Evolutionary conservation across 2,329 filamentous ascomycete genomes (phyloP).

Genomic region (Colletotrichum echinochloae): DNA sequence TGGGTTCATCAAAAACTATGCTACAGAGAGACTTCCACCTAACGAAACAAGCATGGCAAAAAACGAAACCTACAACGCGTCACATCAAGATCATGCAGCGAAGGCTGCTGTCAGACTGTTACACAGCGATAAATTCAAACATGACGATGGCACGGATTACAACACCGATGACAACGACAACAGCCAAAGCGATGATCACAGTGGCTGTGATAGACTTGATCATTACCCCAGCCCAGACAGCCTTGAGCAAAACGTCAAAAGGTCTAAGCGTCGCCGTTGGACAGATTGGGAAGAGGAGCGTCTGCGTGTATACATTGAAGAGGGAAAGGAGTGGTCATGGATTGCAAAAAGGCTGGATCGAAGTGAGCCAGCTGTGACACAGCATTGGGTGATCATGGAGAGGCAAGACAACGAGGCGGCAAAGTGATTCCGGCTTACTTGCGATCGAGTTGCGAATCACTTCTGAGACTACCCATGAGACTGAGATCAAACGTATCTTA

Average conservation of each 20-base stretch:
- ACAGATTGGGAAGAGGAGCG: conserved; percentile 5
- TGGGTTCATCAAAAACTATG: conserved; percentile 17
- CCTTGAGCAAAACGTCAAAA: conserved; percentile 1
- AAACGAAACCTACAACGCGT: not conserved
- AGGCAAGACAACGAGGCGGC: too few species aligned
- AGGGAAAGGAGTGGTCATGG: not conserved
- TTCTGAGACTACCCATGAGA: too few species aligned
- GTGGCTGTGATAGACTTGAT: not conserved
- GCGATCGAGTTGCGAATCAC: too few species aligned
- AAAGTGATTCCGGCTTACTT: too few species aligned
- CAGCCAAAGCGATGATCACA: not conserved
- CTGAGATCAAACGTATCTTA: too few species aligned
- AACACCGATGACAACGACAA: not conserved
- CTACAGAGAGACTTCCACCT: conserved; percentile 9
- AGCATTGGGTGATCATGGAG: too few species aligned
- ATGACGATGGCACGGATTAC: not conserved
- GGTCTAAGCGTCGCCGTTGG: conserved; percentile 4
- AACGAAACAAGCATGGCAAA: not conserved
- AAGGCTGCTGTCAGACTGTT: not conserved
- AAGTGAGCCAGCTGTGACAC: too few species aligned
- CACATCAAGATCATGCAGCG: not conserved
- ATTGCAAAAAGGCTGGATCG: too few species aligned
- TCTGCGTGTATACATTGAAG: conserved; percentile 10
- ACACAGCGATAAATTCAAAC: not conserved
- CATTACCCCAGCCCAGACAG: not conserved